phyloP scores from a whole-genome alignment of 2,329 filamentous ascomycete species.

The Phoma sp. region DNA sequence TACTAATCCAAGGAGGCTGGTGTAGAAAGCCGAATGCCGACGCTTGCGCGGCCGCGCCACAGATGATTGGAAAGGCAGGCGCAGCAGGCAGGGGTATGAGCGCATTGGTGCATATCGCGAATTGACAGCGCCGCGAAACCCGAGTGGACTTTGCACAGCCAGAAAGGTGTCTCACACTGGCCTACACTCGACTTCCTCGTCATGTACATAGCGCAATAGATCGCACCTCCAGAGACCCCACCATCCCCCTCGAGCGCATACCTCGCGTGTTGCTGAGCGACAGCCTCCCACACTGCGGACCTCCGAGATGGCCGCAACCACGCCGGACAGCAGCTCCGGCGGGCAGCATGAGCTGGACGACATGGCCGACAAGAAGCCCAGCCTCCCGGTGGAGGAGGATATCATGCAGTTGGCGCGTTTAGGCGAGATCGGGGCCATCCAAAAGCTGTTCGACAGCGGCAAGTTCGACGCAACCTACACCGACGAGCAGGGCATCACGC shows the following conservation, averaged over 20 bases:
- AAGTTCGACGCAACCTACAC: conserved; percentile 81
- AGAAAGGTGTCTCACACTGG: conserved; percentile 11
- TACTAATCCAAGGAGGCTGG: neutral
- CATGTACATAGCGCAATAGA: conserved; percentile 21
- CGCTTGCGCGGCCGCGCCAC: conserved; percentile 20
- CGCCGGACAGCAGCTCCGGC: conserved; percentile 28
- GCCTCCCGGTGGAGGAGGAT: conserved; percentile 70
- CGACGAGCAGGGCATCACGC: conserved; percentile 93
- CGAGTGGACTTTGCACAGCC: conserved; percentile 18
- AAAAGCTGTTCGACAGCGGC: conserved; percentile 84
- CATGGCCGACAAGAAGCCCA: conserved; percentile 43
- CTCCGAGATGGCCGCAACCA: conserved; percentile 35
- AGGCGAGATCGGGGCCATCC: conserved; percentile 84
- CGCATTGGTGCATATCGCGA: conserved; percentile 27
- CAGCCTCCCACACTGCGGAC: conserved; percentile 18
- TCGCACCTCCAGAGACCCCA: neutral
- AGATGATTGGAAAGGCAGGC: conserved; percentile 3
- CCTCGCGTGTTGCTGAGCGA: conserved; percentile 5
- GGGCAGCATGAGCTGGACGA: conserved; percentile 46
- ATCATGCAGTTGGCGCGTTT: conserved; percentile 94
- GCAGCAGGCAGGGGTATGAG: conserved; percentile 22
- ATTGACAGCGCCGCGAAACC: conserved; percentile 25
- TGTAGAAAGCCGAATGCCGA: conserved; percentile 2
- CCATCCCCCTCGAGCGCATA: neutral
- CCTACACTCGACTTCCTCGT: conserved; percentile 3